Evolutionary conservation across 208 protist genomes (phyloP).

Genomic region (Leishmania gerbilli): DNA sequence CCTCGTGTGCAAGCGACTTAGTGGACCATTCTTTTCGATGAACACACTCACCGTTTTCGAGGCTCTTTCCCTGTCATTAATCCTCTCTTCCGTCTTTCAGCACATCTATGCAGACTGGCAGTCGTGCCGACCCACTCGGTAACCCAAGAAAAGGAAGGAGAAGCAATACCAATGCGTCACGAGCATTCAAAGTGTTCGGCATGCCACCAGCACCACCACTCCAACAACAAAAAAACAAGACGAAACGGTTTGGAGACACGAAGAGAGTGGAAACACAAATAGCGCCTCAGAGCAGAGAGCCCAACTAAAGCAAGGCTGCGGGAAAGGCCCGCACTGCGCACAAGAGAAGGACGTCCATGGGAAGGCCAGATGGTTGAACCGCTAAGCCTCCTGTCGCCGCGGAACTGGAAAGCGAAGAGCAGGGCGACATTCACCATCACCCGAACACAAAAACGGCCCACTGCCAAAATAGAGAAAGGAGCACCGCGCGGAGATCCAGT

Average conservation of each 20-base stretch:
- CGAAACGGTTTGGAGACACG: too few species aligned
- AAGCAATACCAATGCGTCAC: background rate
- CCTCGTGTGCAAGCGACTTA: background rate
- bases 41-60: background rate
- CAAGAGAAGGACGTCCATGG: background rate
- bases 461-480: background rate
- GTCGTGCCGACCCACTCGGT: background rate
- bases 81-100: background rate
- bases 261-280: background rate
- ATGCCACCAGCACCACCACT: too few species aligned
- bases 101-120: background rate
- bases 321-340: background rate
- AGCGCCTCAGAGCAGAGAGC: background rate
- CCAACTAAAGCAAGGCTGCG: background rate
- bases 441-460: background rate
- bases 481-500: background rate
- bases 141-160: background rate
- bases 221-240: too few species aligned
- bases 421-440: background rate
- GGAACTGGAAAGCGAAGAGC: background rate
- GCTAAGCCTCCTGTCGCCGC: background rate
- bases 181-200: background rate
- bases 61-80: background rate
- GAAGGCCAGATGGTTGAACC: background rate
- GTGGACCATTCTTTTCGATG: background rate